Base-by-base conservation (phyloP, 2,329 filamentous ascomycete genomes). In the Biscogniauxia marginata region DNA sequence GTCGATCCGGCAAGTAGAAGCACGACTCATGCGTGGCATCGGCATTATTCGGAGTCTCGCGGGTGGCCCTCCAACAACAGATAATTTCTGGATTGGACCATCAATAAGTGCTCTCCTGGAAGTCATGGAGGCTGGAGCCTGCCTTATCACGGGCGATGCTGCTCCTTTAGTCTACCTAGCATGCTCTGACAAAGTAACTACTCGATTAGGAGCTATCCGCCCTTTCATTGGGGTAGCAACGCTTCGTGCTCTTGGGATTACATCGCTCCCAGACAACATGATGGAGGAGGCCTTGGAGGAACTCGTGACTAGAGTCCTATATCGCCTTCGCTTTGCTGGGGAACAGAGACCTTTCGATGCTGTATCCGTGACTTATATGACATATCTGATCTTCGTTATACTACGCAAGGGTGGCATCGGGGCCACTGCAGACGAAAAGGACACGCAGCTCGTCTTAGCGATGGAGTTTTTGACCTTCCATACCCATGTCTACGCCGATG, bases 331-430 rank as follows among this genome's bases (percentile, higher is more conserved):
- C 16, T 96, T 96, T 71, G 84, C 93, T 39, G 89, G 90, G 52
- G 95, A 98, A 71, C 93, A 98, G 71, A 85, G 93, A n/a, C 92
- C 93, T 0, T 92, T 99, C 65, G 95, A 99, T 70, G 81, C 85
- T 2, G 88, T 95, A 3, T 93, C 93, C 1, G 78, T 98, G 21
- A 91, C 90, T 55, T 99, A 98, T 70, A 85, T 92, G 50, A 77
- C 98, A 24, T 91, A 93, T 0, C 79, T 99, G 16, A 75, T 96
- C 3, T 87, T 96, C 64, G 76, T 90, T 19, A 83, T 98, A 18
- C 80, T 99, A 19, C 84, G 85, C 57, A 86, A 87, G 59, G 91
- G 92, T 44, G 93, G 93, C 1, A 85, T 96, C 63, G 89, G 88
- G 24, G 77, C 82, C 30, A 82, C 82, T 21, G 72, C 82, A 1